A percentile compares a stretch with the other conserved stretches of the same genome.
These are phyloP conservation scores for Colletotrichum spinosum DNA, from an alignment of 2,329 filamentous ascomycete species.

Conservation along the genomic window DNA sequence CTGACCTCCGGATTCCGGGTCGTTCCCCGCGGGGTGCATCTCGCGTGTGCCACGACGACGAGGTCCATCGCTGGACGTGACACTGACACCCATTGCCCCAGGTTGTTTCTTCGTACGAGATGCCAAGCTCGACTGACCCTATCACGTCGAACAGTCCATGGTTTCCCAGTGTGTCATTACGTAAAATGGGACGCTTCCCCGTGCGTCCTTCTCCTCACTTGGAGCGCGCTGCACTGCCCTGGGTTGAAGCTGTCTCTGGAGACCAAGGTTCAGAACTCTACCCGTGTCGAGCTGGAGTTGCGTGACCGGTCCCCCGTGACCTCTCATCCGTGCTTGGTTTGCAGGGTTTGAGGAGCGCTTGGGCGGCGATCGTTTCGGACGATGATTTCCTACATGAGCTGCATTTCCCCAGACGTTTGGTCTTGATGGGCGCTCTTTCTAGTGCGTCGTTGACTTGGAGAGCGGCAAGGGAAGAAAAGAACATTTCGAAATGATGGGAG, in stretches of 20 bases:
- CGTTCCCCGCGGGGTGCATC: conserved; percentile 22
- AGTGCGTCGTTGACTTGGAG: neutral
- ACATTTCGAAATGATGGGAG: conserved; percentile 3
- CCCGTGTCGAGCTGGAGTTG: conserved; percentile 13
- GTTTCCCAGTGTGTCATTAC: conserved; percentile 33
- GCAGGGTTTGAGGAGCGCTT: conserved; percentile 2
- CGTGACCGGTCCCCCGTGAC: conserved; percentile 15
- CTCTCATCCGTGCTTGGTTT: conserved; percentile 7
- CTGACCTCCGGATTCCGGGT: conserved; percentile 33
- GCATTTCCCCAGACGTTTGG: neutral
- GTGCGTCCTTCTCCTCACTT: conserved; percentile 30
- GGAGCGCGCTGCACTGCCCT: conserved; percentile 6
- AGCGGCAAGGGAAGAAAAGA: too few relatives aligned
- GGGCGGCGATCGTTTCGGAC: neutral
- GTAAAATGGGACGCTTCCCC: conserved; percentile 27
- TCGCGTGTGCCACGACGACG: neutral
- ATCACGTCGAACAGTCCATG: conserved; percentile 10
- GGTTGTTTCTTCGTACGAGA: conserved; percentile 30
- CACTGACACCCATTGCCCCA: conserved; percentile 19
- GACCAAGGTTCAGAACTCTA: conserved; percentile 27
- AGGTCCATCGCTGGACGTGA: neutral
- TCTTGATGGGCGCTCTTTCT: too few relatives aligned
- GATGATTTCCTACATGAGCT: conserved; percentile 10
- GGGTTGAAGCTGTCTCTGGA: conserved; percentile 2
- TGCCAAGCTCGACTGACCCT: conserved; percentile 27